Base-by-base conservation (phyloP, 345 rosid genomes). In the Citrus australasica region DNA sequence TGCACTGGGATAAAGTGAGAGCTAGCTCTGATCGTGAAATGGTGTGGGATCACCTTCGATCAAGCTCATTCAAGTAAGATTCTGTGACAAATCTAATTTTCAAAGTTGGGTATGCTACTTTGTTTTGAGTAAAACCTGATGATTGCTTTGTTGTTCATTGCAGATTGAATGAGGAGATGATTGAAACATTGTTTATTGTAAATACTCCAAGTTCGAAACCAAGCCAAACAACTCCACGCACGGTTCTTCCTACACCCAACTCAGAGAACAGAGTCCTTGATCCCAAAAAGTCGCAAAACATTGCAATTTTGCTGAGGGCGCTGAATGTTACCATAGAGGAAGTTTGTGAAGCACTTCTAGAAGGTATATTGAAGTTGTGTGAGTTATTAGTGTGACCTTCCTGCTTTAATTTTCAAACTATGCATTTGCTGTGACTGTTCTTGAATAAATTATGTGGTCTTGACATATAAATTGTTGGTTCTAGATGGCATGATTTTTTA, bases 21-120 rank as follows among this genome's bases (percentile, higher is more conserved):
- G 98, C 98, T 35, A 94, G 97, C 88, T 94, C 98, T 17, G 98
- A 91, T 82, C 90, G 96, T n/a, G 97, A 94, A 80, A 94, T 92
- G 97, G 98, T 90, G 27, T 94, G 98, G 97, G 98, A 90, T 79
- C 92, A 89, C 28, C 87, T 94, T 80, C 82, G 90, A 75, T 87
- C 95, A 6, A 92, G 93, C 84, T 94, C 98, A n/a, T 85, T 90
- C 32, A 90, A 90, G 98, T 92, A 88, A 79, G 94, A 70, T 21
- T 51, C 69, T 56, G 30, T 42, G 7, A 38, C 28, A 53, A 19
- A 38, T 28, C 35, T 56, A 25, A 74, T 59, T 63, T 64, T 21
- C 11, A 5, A 62, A n/a, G 32, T 76, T 53, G 9, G 33, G 14
- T 21, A 25, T 30, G 55, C 21, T 33, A 16, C 22, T 27, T 27